A percentile compares a stretch with the other conserved stretches of the same genome.
phyloP scores from a whole-genome alignment of 805 yeast genomes.

The Metschnikowia lunata region DNA sequence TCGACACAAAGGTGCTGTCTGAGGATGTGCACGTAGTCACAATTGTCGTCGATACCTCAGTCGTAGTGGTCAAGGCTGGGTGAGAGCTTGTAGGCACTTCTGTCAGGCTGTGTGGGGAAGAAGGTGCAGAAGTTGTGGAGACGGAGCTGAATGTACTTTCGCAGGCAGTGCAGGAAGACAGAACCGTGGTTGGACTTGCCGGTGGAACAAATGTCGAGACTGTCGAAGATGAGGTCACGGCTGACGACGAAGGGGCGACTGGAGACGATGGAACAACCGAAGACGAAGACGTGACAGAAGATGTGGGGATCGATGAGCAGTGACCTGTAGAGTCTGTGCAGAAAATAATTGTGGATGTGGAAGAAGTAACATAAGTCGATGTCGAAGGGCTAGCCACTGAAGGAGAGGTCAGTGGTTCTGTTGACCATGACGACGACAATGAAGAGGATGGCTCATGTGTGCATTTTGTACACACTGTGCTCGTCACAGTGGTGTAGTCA shows the following conservation, averaged over 20 bases:
- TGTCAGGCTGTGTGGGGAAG: neutral
- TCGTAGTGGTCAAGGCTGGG: neutral
- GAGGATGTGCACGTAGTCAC: slow-evolving; percentile 5
- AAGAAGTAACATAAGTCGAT: neutral
- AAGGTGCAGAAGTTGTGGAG: neutral
- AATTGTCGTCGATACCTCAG: neutral
- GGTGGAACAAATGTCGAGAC: neutral
- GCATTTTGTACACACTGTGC: neutral
- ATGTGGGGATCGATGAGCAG: neutral
- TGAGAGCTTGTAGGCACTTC: neutral
- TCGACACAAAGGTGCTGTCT: neutral
- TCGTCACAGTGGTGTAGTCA: neutral
- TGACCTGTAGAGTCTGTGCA: neutral
- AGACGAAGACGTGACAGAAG: neutral
- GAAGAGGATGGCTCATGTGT: neutral
- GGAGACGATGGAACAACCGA: neutral
- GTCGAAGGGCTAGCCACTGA: neutral
- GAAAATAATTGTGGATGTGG: neutral
- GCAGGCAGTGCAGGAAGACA: neutral
- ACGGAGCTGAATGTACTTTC: neutral
- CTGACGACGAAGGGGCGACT: neutral
- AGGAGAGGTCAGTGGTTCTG: neutral
- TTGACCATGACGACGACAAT: neutral
- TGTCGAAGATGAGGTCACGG: neutral
- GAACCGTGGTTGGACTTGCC: neutral